Evolutionary conservation across 2,329 filamentous ascomycete genomes (phyloP).

Genomic region (Sporothrix euskadiensis): DNA sequence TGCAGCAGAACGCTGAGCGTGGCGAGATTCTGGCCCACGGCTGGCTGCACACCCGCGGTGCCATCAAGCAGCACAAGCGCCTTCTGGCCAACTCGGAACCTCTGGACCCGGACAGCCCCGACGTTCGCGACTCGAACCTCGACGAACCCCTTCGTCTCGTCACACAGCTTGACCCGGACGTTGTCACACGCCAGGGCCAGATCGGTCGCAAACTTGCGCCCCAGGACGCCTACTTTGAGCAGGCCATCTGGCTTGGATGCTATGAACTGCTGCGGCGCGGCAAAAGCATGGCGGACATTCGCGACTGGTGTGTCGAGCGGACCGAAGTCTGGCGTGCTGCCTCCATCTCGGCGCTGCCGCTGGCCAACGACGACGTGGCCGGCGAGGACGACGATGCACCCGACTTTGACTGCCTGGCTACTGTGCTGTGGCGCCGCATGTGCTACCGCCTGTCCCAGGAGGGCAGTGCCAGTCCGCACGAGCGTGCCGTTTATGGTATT

Average conservation of each 20-base stretch:
- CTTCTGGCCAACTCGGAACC: conserved; percentile 66
- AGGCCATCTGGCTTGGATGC: conserved; percentile 88
- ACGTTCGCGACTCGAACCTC: conserved; percentile 56
- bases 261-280: conserved; percentile 90
- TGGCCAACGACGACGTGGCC: conserved; percentile 52
- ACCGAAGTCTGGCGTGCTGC: conserved; percentile 89
- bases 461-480: conserved; percentile 70
- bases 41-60: conserved; percentile 87
- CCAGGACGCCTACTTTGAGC: conserved; percentile 85
- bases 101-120: conserved; percentile 62
- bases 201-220: conserved; percentile 67
- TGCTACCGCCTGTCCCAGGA: conserved; percentile 71
- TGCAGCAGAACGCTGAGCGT: conserved; percentile 73
- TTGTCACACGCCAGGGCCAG: conserved; percentile 70
- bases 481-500: conserved; percentile 86
- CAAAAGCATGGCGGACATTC: conserved; percentile 69
- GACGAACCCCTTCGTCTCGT: conserved; percentile 67
- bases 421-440: conserved; percentile 74
- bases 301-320: conserved; percentile 81
- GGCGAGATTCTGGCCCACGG: conserved; percentile 82
- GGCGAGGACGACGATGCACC: conserved; percentile 48
- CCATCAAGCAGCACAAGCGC: conserved; percentile 87
- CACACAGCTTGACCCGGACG: conserved; percentile 90
- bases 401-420: conserved; percentile 48
- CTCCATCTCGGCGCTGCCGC: conserved; percentile 72